Percentiles rank a stretch among this genome's conserved stretches.
phyloP scores from a whole-genome alignment of 1,139 yeast genomes.

The Trichomonascaceae sp. region DNA sequence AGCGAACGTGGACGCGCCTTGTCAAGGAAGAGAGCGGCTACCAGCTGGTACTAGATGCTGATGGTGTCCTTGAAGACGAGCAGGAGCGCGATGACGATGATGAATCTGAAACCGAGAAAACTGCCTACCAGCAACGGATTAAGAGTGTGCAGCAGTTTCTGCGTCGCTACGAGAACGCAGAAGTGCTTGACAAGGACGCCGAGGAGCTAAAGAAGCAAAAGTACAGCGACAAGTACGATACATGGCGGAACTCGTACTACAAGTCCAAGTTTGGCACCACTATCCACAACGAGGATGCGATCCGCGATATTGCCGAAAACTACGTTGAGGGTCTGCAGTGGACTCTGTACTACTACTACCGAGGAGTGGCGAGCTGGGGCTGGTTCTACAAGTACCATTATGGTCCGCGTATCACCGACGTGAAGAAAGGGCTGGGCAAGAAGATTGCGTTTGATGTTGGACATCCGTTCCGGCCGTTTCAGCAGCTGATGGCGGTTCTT shows the following conservation, averaged over 20 bases:
- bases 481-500: slow-evolving; percentile 94
- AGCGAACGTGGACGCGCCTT: slow-evolving; percentile 16
- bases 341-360: slow-evolving; percentile 83
- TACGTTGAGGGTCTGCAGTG: slow-evolving; percentile 91
- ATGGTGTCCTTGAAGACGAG: slow-evolving; percentile 54
- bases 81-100: slow-evolving; percentile 43
- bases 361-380: slow-evolving; percentile 88
- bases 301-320: slow-evolving; percentile 56
- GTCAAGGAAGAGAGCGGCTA: slow-evolving; percentile 12
- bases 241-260: slow-evolving; percentile 80
- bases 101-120: slow-evolving; percentile 24
- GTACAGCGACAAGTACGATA: slow-evolving; percentile 58
- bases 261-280: slow-evolving; percentile 62
- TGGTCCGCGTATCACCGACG: slow-evolving; percentile 86
- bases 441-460: slow-evolving; percentile 55
- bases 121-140: no score
- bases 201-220: slow-evolving; percentile 50
- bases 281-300: slow-evolving; percentile 35
- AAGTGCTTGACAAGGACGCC: slow-evolving; percentile 49
- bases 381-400: slow-evolving; percentile 87
- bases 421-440: slow-evolving; percentile 48
- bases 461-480: slow-evolving; percentile 79
- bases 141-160: slow-evolving; percentile 17
- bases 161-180: slow-evolving; percentile 62
- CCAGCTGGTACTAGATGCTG: slow-evolving; percentile 40